A percentile compares a stretch with the other conserved stretches of the same genome.
These are phyloP conservation scores for Trametes gibbosa DNA, from an alignment of 768 basidiomycete genomes.

Conservation along the genomic window DNA sequence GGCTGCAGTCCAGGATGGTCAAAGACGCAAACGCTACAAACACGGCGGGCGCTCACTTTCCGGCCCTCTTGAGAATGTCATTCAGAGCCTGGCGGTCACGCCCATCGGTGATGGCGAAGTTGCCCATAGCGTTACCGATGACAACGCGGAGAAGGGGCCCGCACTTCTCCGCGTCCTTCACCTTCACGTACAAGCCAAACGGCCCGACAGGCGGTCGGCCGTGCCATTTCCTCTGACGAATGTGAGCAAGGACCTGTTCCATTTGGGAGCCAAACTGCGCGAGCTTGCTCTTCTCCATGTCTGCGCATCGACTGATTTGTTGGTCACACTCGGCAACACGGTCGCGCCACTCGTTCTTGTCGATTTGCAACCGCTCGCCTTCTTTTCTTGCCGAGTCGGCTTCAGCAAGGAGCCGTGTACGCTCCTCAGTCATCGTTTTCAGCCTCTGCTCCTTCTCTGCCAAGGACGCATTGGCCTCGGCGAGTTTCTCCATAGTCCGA, in stretches of 20 bases:
- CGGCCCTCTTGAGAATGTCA: conserved; percentile 49
- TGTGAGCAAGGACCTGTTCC: conserved; percentile 51
- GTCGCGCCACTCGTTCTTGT: conserved; percentile 33
- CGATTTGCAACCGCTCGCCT: conserved; percentile 15
- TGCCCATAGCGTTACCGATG: conserved; percentile 55
- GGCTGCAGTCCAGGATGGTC: conserved; percentile 33
- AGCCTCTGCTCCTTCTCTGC: conserved; percentile 9
- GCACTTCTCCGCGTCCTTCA: conserved; percentile 65
- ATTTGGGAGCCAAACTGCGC: conserved; percentile 64
- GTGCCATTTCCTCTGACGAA: conserved; percentile 53
- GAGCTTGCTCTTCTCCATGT: conserved; percentile 55
- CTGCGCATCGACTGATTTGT: conserved; percentile 48
- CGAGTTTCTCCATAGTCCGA: conserved; percentile 50
- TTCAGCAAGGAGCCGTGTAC: not conserved
- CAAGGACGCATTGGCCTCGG: conserved; percentile 42
- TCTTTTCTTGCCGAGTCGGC: not conserved
- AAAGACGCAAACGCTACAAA: not conserved
- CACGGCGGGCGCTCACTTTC: conserved; percentile 52
- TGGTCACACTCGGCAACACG: conserved; percentile 46
- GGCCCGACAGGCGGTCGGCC: conserved; percentile 76
- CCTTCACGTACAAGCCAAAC: conserved; percentile 73
- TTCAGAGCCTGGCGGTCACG: conserved; percentile 60
- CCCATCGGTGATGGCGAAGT: conserved; percentile 73
- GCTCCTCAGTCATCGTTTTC: not conserved
- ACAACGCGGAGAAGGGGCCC: conserved; percentile 61